phyloP scores from a whole-genome alignment of 805 yeast genomes.

The Cyberlindnera misumaiensis region DNA sequence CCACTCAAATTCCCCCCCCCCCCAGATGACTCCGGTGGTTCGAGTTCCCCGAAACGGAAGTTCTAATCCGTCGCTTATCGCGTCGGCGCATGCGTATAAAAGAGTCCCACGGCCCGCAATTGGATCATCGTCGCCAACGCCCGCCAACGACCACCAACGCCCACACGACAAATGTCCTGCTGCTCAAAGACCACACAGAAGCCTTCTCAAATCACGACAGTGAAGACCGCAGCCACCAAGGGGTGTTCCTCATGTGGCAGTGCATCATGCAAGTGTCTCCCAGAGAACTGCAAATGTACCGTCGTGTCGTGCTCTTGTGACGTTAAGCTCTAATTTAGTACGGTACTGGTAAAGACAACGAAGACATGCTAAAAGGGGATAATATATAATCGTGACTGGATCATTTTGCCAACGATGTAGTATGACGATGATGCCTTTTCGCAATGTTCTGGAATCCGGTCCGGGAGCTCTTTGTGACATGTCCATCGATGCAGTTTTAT shows the following conservation, averaged over 20 bases:
- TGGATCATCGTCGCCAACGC: not conserved
- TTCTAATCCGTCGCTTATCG: conserved; percentile 6
- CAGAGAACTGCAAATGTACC: conserved; percentile 21
- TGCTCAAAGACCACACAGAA: conserved; percentile 14
- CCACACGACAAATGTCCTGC: conserved; percentile 14
- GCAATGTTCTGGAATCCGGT: too few relatives aligned
- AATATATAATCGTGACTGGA: too few relatives aligned
- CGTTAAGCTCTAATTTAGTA: conserved; percentile 14
- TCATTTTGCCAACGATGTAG: too few relatives aligned
- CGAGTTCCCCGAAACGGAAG: conserved; percentile 14
- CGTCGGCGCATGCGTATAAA: too few relatives aligned
- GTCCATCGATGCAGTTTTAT: too few relatives aligned
- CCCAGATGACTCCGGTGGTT: too few relatives aligned
- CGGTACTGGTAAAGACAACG: too few relatives aligned
- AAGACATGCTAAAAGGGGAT: too few relatives aligned
- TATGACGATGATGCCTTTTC: too few relatives aligned
- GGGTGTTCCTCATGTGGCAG: conserved; percentile 20
- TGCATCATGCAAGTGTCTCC: conserved; percentile 22
- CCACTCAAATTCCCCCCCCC: too few relatives aligned
- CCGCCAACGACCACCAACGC: not conserved
- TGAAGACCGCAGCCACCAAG: conserved; percentile 19
- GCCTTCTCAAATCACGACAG: conserved; percentile 16
- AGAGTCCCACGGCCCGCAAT: too few relatives aligned
- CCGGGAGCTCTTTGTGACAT: too few relatives aligned
- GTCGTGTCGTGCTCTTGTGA: conserved; percentile 19